A percentile compares a stretch with the other conserved stretches of the same genome.
phyloP scores from a whole-genome alignment of 116 monocot genomes.

The Iris pallida region DNA sequence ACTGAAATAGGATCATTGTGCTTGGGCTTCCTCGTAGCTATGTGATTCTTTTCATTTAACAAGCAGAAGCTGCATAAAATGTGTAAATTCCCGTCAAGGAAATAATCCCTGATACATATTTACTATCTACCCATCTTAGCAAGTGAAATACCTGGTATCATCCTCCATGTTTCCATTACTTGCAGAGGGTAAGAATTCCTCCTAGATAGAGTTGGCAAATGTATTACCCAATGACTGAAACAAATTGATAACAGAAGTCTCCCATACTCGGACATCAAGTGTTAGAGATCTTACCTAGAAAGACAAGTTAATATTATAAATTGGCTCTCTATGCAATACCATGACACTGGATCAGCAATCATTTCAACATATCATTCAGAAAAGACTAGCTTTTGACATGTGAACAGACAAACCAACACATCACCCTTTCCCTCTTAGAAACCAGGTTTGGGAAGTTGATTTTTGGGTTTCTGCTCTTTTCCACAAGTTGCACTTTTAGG shows the following conservation, averaged over 20 bases:
- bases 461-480: too few relatives aligned
- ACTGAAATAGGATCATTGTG: constrained; percentile 74
- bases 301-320: neutral
- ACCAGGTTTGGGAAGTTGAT: too few relatives aligned
- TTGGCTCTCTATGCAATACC: too few relatives aligned
- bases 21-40: constrained; percentile 52
- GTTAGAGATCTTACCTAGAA: constrained; percentile 91
- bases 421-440: too few relatives aligned
- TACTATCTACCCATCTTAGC: neutral
- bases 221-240: constrained; percentile 91
- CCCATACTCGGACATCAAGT: constrained; percentile 98
- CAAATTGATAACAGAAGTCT: constrained; percentile 90
- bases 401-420: too few relatives aligned
- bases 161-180: constrained; percentile 34
- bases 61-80: constrained; percentile 26
- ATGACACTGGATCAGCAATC: too few relatives aligned
- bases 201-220: constrained; percentile 89
- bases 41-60: constrained; percentile 32
- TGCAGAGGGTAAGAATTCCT: constrained; percentile 54
- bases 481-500: too few relatives aligned
- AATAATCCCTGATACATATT: too few relatives aligned
- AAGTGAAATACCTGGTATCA: constrained; percentile 32
- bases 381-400: too few relatives aligned
- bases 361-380: too few relatives aligned
- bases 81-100: too few relatives aligned